These are phyloP conservation scores for Gossypium laxum DNA, from an alignment of 441 rosid species.

Conservation along the genomic window DNA sequence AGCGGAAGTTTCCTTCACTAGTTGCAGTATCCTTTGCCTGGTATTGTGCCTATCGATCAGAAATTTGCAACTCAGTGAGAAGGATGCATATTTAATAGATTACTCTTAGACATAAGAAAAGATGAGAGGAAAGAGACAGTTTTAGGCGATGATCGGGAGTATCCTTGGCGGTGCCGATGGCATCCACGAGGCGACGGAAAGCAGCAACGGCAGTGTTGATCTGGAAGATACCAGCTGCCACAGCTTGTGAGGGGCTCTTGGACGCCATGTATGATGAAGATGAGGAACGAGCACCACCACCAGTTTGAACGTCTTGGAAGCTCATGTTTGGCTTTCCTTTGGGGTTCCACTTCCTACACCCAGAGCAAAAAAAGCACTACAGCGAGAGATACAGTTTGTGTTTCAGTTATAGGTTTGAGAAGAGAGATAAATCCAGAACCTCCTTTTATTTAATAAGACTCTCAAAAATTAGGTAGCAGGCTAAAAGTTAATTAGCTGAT, in stretches of 20 bases:
- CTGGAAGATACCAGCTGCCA: conserved; percentile 62
- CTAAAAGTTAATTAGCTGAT: neutral
- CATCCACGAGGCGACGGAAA: conserved; percentile 57
- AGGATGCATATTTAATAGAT: neutral
- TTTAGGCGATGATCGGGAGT: conserved; percentile 55
- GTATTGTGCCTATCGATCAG: conserved; percentile 36
- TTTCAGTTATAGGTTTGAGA: neutral
- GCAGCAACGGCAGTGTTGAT: conserved; percentile 58
- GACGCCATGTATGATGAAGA: conserved; percentile 23
- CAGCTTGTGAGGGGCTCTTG: conserved; percentile 47
- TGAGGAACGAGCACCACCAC: conserved; percentile 21
- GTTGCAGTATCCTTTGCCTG: conserved; percentile 52
- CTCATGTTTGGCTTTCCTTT: conserved; percentile 31
- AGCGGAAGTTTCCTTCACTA: conserved; percentile 55
- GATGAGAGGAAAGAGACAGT: conserved; percentile 23
- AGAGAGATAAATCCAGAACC: neutral
- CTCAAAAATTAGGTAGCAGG: neutral
- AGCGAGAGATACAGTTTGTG: neutral
- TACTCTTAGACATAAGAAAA: neutral
- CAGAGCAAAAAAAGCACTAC: neutral
- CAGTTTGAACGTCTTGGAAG: conserved; percentile 41
- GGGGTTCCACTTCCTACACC: neutral
- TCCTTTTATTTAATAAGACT: neutral
- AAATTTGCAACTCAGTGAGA: neutral
- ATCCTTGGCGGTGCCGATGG: conserved; percentile 54